These are phyloP conservation scores for Neoscytalidium dimidiatum DNA, from an alignment of 2,329 filamentous ascomycete genomes.

Conservation along the genomic window DNA sequence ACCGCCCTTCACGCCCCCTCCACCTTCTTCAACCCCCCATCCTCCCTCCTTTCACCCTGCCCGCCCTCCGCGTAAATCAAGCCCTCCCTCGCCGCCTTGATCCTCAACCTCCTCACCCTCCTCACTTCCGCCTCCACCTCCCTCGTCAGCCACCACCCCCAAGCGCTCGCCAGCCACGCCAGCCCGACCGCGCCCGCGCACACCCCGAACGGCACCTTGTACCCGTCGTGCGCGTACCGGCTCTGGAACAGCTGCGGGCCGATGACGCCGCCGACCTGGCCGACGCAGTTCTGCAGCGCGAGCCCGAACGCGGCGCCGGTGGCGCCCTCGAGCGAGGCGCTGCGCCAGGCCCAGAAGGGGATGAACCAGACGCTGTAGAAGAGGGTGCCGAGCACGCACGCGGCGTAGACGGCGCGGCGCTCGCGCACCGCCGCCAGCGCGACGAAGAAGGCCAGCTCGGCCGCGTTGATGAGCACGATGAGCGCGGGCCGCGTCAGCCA, in stretches of 20 bases:
- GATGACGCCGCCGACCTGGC: constrained; percentile 49
- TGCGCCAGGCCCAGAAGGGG: constrained; percentile 49
- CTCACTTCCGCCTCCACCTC: constrained; percentile 44
- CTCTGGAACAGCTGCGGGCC: constrained; percentile 48
- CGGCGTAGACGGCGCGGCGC: constrained; percentile 45
- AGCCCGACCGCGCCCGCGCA: constrained; percentile 38
- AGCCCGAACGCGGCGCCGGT: constrained; percentile 50
- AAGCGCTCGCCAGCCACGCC: constrained; percentile 37
- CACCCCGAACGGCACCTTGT: constrained; percentile 41
- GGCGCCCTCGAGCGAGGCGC: constrained; percentile 43
- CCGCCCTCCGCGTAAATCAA: constrained; percentile 13
- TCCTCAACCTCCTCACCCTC: constrained; percentile 24
- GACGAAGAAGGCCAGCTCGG: constrained; percentile 47
- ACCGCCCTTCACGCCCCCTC: neutral
- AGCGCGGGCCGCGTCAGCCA: constrained; percentile 44
- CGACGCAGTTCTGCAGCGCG: constrained; percentile 46
- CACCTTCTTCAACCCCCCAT: no score
- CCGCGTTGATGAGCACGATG: constrained; percentile 44
- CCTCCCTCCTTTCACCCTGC: neutral
- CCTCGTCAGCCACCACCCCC: constrained; percentile 46
- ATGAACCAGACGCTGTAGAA: constrained; percentile 50
- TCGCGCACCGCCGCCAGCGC: constrained; percentile 43
- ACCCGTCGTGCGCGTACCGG: constrained; percentile 45
- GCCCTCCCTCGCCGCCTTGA: constrained; percentile 25
- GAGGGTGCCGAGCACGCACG: constrained; percentile 47